Evolutionary conservation across 225 moss, liverwort and hornwort genomes (phyloP).

Genomic region (Pleurozium schreberi): DNA sequence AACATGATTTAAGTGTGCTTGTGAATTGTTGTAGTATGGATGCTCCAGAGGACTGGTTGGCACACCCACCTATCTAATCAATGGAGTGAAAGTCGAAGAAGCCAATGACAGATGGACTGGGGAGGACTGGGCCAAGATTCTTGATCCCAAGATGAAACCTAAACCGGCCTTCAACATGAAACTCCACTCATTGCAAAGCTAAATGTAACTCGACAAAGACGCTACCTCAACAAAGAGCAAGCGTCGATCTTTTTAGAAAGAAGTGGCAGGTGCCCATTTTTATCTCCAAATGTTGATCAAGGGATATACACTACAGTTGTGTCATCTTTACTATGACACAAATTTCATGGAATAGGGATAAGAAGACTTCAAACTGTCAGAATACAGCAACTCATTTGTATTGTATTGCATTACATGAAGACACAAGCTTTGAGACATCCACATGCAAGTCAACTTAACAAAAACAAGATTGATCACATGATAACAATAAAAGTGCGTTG

Average conservation of each 20-base stretch:
- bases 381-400: background rate
- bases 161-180: background rate
- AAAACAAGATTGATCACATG: background rate
- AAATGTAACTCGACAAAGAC: background rate
- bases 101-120: conserved; percentile 60
- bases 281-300: background rate
- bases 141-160: conserved; percentile 39
- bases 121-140: conserved; percentile 48
- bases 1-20: background rate
- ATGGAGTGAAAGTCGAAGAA: conserved; percentile 33
- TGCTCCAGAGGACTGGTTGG: conserved; percentile 60
- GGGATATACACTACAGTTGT: background rate
- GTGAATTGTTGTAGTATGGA: conserved; percentile 52
- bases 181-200: background rate
- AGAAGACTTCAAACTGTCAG: background rate
- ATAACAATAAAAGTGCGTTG: background rate
- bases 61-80: conserved; percentile 62
- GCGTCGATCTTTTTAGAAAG: background rate
- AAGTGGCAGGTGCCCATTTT: background rate
- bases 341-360: background rate
- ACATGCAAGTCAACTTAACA: background rate
- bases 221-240: background rate
- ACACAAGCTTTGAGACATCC: background rate
- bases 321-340: background rate
- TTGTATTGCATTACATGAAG: background rate